phyloP scores from a whole-genome alignment of 148 eudicot genomes.

The Diospyros lotus region DNA sequence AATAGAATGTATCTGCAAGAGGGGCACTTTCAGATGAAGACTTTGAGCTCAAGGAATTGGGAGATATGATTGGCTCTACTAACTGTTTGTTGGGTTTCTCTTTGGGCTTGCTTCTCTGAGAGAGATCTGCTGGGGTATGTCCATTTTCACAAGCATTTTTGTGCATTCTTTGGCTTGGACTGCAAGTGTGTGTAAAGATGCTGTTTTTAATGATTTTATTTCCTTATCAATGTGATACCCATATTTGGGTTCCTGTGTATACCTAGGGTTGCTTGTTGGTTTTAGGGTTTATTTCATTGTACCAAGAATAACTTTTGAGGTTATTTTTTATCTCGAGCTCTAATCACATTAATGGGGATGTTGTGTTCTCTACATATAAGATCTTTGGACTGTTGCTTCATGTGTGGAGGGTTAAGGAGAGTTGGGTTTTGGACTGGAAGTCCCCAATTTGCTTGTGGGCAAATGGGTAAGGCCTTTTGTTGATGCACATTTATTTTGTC shows the following conservation, averaged over 20 bases:
- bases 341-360: background rate
- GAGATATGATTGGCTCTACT: constrained; percentile 36
- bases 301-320: too few relatives aligned
- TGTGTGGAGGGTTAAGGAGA: constrained; percentile 3
- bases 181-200: constrained; percentile 50
- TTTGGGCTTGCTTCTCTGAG: constrained; percentile 51
- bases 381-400: constrained; percentile 7
- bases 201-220: constrained; percentile 24
- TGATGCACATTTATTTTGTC: constrained; percentile 9
- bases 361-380: constrained; percentile 7
- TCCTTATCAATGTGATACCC: constrained; percentile 16
- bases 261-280: background rate
- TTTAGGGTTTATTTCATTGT: background rate
- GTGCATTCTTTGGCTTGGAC: constrained; percentile 39
- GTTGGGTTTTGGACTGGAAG: constrained; percentile 6
- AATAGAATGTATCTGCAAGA: background rate
- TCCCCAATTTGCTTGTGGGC: background rate
- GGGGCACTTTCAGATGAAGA: constrained; percentile 14
- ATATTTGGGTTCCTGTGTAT: constrained; percentile 15
- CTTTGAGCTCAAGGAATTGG: constrained; percentile 49
- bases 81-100: constrained; percentile 35
- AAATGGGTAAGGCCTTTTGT: constrained; percentile 19
- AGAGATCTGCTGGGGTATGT: constrained; percentile 80
- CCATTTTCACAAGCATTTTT: constrained; percentile 38
- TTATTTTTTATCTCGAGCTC: constrained; percentile 9